phyloP scores from a whole-genome alignment of 2,329 filamentous ascomycete species.

The Alternaria sp. region DNA sequence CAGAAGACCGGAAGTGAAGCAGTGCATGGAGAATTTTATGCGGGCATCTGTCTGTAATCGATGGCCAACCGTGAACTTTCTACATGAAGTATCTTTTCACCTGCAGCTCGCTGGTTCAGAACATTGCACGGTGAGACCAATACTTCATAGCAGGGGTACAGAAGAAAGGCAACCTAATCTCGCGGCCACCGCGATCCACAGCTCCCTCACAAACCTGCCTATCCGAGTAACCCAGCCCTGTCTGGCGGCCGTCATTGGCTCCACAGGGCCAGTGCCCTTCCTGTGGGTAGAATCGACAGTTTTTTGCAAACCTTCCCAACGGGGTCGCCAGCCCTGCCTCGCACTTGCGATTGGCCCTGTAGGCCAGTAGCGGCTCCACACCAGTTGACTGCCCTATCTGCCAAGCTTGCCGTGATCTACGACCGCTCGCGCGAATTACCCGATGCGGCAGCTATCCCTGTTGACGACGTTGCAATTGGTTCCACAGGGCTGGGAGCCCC shows the following conservation, averaged over 20 bases:
- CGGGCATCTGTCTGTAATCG: neutral
- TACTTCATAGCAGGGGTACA: neutral
- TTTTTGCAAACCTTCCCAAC: neutral
- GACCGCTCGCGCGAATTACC: neutral
- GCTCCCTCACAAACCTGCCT: neutral
- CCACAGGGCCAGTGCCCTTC: neutral
- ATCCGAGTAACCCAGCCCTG: neutral
- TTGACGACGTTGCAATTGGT: neutral
- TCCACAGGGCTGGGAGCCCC: neutral
- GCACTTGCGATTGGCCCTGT: neutral
- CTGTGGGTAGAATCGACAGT: neutral
- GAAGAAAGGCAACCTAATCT: neutral
- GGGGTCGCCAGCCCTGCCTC: neutral
- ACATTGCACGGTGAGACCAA: neutral
- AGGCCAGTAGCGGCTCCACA: neutral
- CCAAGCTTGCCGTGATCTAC: neutral
- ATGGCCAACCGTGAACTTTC: neutral
- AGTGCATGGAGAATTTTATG: neutral
- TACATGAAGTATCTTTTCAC: neutral
- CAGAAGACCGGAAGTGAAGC: neutral
- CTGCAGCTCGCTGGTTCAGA: neutral
- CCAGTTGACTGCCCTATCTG: neutral
- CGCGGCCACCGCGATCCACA: neutral
- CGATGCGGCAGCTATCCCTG: neutral
- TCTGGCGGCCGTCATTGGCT: neutral